These are phyloP conservation scores for Phylloporus arenicola DNA, from an alignment of 768 basidiomycete species.

Conservation along the genomic window DNA sequence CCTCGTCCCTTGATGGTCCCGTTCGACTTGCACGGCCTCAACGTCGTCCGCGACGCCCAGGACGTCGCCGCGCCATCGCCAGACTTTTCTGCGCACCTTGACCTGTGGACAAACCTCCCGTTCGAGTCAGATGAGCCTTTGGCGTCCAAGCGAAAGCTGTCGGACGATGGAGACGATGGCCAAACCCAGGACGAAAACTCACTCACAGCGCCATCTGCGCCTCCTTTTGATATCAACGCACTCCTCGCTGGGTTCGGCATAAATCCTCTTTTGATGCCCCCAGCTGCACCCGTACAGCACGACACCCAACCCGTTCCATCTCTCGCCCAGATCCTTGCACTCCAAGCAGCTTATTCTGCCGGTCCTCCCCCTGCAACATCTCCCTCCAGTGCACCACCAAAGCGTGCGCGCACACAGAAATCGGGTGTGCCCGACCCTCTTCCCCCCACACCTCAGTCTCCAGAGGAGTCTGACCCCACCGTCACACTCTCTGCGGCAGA, in stretches of 20 bases:
- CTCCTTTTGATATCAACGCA: conserved; percentile 40
- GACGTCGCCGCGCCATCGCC: conserved; percentile 62
- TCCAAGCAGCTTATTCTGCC: conserved; percentile 41
- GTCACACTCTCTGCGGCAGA: conserved; percentile 53
- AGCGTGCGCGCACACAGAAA: conserved; percentile 56
- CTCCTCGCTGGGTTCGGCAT: conserved; percentile 36
- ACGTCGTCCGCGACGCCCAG: conserved; percentile 56
- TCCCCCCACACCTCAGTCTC: conserved; percentile 25
- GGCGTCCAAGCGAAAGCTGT: conserved; percentile 32
- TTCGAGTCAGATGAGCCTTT: conserved; percentile 74
- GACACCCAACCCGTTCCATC: conserved; percentile 39
- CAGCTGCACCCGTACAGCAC: conserved; percentile 25
- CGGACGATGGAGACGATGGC: conserved; percentile 41
- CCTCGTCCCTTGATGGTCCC: conserved; percentile 45
- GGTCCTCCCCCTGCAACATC: conserved; percentile 14
- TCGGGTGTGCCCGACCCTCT: conserved; percentile 27
- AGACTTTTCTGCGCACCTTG: conserved; percentile 72
- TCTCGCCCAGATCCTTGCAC: conserved; percentile 64
- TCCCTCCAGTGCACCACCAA: conserved; percentile 27
- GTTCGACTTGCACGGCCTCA: conserved; percentile 69
- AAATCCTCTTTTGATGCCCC: conserved; percentile 38
- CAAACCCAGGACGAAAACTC: conserved; percentile 53
- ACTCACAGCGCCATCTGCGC: conserved; percentile 32
- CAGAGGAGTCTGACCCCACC: conserved; percentile 20
- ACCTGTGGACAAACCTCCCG: conserved; percentile 77